Conservation (phyloP, 163 green algal species). For the Scenedesmus sp. region DNA sequence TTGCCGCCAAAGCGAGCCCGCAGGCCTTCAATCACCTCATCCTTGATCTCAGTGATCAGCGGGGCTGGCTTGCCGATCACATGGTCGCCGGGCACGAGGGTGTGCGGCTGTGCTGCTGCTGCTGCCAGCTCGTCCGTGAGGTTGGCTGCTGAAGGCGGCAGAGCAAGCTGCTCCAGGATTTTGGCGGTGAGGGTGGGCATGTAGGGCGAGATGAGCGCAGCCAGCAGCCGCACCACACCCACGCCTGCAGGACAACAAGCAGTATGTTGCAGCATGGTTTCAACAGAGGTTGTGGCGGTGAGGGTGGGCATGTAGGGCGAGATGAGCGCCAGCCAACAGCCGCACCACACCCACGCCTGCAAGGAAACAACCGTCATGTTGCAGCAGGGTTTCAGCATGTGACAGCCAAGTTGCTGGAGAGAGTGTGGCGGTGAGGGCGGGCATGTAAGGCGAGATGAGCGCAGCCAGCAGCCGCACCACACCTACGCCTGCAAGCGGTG, state of each 20-base stretch:
- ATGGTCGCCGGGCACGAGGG: constrained; percentile 79
- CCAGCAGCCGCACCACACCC: constrained; percentile 88
- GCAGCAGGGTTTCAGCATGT: neutral
- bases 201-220: constrained; percentile 90
- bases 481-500: constrained; percentile 67
- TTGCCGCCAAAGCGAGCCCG: constrained; percentile 73
- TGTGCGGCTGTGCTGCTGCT: constrained; percentile 53
- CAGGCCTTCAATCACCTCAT: constrained; percentile 82
- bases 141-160: constrained; percentile 49
- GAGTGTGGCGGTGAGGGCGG: constrained; percentile 58
- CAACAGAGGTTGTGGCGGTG: constrained; percentile 50
- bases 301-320: constrained; percentile 91
- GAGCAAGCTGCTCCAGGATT: constrained; percentile 75
- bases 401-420: neutral
- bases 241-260: constrained; percentile 54
- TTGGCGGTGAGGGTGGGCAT: constrained; percentile 86
- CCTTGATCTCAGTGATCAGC: constrained; percentile 89
- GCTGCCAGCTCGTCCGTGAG: constrained; percentile 76
- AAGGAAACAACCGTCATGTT: neutral
- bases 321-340: constrained; percentile 87
- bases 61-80: constrained; percentile 80
- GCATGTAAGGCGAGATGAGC: constrained; percentile 93
- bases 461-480: constrained; percentile 86
- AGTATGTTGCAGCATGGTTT: no score
- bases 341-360: constrained; percentile 83